A percentile compares a stretch with the other conserved stretches of the same genome.
phyloP scores from a whole-genome alignment of 139 green algal species.

The Closterium sp. region DNA sequence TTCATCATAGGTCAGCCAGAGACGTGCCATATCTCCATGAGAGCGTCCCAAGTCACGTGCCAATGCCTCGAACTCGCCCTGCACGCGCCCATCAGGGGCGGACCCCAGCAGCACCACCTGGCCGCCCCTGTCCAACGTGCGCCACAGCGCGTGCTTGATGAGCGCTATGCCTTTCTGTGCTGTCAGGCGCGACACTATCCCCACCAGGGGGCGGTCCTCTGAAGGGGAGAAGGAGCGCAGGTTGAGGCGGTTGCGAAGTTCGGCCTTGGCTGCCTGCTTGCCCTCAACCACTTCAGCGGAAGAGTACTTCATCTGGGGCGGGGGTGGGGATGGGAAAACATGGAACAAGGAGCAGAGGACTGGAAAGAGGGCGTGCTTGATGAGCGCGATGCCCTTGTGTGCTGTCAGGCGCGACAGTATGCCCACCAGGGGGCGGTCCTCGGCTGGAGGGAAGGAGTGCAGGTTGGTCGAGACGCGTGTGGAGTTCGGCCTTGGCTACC shows the following conservation, averaged over 20 bases:
- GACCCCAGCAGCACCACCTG: slow-evolving; percentile 57
- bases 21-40: slow-evolving; percentile 20
- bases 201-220: slow-evolving; percentile 55
- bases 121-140: slow-evolving; percentile 50
- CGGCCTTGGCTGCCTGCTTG: slow-evolving; percentile 61
- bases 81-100: slow-evolving; percentile 55
- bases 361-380: slow-evolving; percentile 43
- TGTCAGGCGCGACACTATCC: slow-evolving; percentile 57
- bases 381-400: slow-evolving; percentile 63
- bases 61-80: slow-evolving; percentile 57
- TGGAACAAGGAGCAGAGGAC: not conserved
- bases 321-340: not conserved
- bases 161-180: slow-evolving; percentile 62
- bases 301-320: not conserved
- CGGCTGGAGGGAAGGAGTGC: slow-evolving; percentile 35
- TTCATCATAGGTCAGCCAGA: slow-evolving; percentile 61
- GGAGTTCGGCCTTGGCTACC: slow-evolving; percentile 55
- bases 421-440: slow-evolving; percentile 54
- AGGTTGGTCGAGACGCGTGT: slow-evolving; percentile 5
- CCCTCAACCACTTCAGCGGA: slow-evolving; percentile 27
- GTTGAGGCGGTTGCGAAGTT: slow-evolving; percentile 42
- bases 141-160: slow-evolving; percentile 55
- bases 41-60: slow-evolving; percentile 36
- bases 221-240: slow-evolving; percentile 42
- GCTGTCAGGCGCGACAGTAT: slow-evolving; percentile 57